These are phyloP conservation scores for Exophiala sp. DNA, from an alignment of 2,329 filamentous ascomycete genomes.

Conservation along the genomic window DNA sequence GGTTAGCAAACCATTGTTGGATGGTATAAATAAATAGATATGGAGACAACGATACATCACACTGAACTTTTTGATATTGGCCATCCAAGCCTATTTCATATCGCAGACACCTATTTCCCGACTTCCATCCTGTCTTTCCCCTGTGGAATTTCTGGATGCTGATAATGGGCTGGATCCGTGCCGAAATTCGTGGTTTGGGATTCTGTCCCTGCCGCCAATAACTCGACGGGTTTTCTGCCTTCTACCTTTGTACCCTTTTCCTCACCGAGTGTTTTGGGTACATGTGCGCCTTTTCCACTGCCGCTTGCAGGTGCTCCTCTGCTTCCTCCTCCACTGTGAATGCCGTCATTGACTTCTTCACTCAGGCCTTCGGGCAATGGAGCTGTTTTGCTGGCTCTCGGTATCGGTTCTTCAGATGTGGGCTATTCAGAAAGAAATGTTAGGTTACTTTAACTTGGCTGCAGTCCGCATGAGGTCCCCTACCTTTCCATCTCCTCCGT, in stretches of 20 bases:
- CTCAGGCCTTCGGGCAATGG: constrained; percentile 35
- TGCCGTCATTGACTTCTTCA: constrained; percentile 27
- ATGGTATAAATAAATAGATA: background rate
- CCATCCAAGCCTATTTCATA: too few species aligned
- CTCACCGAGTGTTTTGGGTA: constrained; percentile 35
- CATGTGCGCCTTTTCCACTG: constrained; percentile 39
- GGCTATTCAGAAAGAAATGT: constrained; percentile 1
- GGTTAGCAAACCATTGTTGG: background rate
- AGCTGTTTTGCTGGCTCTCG: constrained; percentile 34
- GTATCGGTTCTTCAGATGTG: constrained; percentile 26
- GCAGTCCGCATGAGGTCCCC: background rate
- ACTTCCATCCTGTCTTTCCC: background rate
- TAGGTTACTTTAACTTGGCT: background rate
- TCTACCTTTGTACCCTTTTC: constrained; percentile 33
- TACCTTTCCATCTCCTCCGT: constrained; percentile 35
- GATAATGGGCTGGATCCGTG: background rate
- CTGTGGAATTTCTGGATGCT: background rate
- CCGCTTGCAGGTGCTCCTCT: constrained; percentile 28
- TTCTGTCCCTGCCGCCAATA: too few species aligned
- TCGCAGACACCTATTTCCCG: background rate
- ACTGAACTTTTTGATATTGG: too few species aligned
- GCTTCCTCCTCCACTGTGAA: constrained; percentile 29
- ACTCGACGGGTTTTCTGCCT: constrained; percentile 19
- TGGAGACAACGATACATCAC: background rate
- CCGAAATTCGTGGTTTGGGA: background rate